A percentile compares a stretch with the other conserved stretches of the same genome.
Conservation (phyloP, 169 alveolate genomes). For the Plasmodium falciparum region DNA sequence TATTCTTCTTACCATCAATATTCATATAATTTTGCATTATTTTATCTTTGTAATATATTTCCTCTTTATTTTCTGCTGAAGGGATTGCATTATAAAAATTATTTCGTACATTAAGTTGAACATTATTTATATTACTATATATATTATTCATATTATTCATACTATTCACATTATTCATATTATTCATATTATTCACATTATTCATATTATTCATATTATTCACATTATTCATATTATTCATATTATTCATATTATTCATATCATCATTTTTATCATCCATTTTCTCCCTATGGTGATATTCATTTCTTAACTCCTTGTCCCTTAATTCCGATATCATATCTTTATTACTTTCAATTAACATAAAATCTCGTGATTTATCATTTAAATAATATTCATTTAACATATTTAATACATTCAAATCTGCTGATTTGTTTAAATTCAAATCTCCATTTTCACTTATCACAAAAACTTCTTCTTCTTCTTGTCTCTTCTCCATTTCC, state of each 20-base stretch:
- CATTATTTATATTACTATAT: background rate
- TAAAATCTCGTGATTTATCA: constrained; percentile 13
- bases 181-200: background rate
- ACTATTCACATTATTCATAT: background rate
- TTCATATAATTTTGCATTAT: background rate
- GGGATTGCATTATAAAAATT: too few species aligned
- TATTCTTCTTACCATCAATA: background rate
- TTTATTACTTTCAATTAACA: constrained; percentile 17
- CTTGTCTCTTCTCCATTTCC: constrained; percentile 11
- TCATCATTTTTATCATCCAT: background rate
- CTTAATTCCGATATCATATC: background rate
- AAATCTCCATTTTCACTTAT: constrained; percentile 7
- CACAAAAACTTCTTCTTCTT: constrained; percentile 17
- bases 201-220: background rate
- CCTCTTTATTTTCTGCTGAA: too few species aligned
- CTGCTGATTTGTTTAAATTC: constrained; percentile 16
- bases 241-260: background rate
- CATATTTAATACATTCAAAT: constrained; percentile 31
- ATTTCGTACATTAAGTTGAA: too few species aligned
- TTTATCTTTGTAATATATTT: too few species aligned
- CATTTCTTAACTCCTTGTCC: background rate
- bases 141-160: constrained; percentile 3
- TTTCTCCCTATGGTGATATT: background rate
- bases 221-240: background rate
- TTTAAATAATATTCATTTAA: constrained; percentile 51